These are phyloP conservation scores for Camellia sinensis DNA, from an alignment of 148 eudicot species.

Conservation along the genomic window DNA sequence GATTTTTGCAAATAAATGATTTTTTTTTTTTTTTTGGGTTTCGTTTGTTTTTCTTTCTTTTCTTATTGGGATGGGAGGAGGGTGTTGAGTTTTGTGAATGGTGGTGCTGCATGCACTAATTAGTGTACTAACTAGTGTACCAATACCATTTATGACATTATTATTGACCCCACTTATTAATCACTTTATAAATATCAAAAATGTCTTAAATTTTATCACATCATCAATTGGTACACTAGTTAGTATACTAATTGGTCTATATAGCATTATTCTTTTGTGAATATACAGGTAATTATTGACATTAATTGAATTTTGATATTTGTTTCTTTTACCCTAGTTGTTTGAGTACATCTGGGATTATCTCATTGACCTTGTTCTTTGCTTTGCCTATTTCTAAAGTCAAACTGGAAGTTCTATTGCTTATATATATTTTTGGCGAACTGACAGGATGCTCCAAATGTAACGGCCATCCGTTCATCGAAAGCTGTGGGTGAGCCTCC, in stretches of 20 bases:
- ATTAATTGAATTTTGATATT: neutral
- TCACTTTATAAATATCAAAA: too few relatives aligned
- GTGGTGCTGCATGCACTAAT: too few relatives aligned
- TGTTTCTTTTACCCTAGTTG: neutral
- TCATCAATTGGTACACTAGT: too few relatives aligned
- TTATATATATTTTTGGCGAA: neutral
- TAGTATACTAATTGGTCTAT: too few relatives aligned
- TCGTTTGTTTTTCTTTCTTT: too few relatives aligned
- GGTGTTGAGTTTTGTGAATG: neutral
- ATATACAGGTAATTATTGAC: neutral
- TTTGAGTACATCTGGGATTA: neutral
- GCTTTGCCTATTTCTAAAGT: neutral
- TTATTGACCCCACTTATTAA: too few relatives aligned
- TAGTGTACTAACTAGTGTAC: too few relatives aligned
- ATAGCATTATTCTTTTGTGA: too few relatives aligned
- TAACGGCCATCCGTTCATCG: constrained; percentile 89
- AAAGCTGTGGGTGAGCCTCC: constrained; percentile 99
- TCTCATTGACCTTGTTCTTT: neutral
- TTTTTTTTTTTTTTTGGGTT: too few relatives aligned
- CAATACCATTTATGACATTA: too few relatives aligned
- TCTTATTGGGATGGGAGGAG: neutral
- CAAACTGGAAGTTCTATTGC: neutral
- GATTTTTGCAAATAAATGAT: too few relatives aligned
- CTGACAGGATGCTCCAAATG: constrained; percentile 77
- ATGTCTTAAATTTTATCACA: too few relatives aligned